Conservation (phyloP, 768 basidiomycete species). For the Hypholoma sublateritium region DNA sequence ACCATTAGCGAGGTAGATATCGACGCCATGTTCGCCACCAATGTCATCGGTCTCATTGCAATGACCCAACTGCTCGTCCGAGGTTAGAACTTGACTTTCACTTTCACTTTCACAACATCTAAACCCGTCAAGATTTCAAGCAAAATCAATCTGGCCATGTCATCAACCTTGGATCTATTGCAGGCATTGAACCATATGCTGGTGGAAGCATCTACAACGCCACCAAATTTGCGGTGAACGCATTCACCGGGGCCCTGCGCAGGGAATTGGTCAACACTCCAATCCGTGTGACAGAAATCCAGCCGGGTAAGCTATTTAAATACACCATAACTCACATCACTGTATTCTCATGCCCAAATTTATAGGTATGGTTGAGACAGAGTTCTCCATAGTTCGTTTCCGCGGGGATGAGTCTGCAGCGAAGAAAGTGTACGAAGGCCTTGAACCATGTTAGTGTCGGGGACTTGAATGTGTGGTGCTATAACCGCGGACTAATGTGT, state of each 20-base stretch:
- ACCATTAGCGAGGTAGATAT: constrained; percentile 75
- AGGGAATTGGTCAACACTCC: constrained; percentile 90
- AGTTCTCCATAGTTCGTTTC: constrained; percentile 91
- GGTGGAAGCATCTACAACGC: constrained; percentile 94
- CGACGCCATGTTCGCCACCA: constrained; percentile 80
- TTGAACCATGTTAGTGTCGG: constrained; percentile 75
- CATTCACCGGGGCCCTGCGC: constrained; percentile 81
- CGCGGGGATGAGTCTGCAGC: constrained; percentile 82
- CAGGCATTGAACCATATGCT: constrained; percentile 83
- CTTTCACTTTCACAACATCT: not conserved
- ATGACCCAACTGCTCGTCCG: constrained; percentile 75
- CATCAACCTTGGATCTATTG: constrained; percentile 94
- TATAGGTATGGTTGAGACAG: constrained; percentile 48
- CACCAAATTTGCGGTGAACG: constrained; percentile 82
- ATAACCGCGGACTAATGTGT: not conserved
- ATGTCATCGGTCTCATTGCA: constrained; percentile 83
- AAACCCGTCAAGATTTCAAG: constrained; percentile 64
- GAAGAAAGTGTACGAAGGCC: constrained; percentile 87
- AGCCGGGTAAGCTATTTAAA: constrained; percentile 63
- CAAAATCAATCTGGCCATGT: constrained; percentile 77
- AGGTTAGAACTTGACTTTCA: constrained; percentile 31
- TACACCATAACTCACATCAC: not conserved
- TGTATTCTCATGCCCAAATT: not conserved
- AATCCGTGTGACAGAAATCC: constrained; percentile 92
- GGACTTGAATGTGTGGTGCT: not conserved